Conservation (phyloP, 768 basidiomycete species). For the Boletus huronensis region DNA sequence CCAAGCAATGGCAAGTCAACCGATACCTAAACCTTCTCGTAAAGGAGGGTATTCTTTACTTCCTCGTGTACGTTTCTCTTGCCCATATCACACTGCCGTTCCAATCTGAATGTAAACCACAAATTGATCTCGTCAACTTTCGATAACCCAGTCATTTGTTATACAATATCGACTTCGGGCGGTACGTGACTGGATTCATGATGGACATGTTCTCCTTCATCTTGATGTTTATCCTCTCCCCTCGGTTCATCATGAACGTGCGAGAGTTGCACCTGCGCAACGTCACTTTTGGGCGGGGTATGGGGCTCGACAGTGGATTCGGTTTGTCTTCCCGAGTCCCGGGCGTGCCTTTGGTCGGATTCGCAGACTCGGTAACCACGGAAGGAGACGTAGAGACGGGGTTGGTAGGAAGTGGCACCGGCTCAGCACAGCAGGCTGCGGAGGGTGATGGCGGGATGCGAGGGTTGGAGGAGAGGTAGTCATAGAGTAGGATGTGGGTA, state of each 20-base stretch:
- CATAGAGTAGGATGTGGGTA: background rate
- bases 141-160: constrained; percentile 11
- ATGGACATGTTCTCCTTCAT: background rate
- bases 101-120: background rate
- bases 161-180: constrained; percentile 9
- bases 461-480: background rate
- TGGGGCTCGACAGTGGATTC: constrained; percentile 14
- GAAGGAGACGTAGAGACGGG: constrained; percentile 8
- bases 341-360: background rate
- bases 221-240: constrained; percentile 8
- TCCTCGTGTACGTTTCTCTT: constrained; percentile 12
- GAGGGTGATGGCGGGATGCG: background rate
- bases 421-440: background rate
- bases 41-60: constrained; percentile 18
- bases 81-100: too few relatives aligned
- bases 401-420: background rate
- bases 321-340: background rate
- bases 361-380: background rate
- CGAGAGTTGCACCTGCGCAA: constrained; percentile 5
- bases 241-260: constrained; percentile 20
- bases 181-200: background rate
- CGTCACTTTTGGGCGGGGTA: background rate
- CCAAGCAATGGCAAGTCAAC: constrained; percentile 9
- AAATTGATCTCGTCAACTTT: background rate
- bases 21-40: constrained; percentile 12